phyloP scores from a whole-genome alignment of 1,139 yeast species.

The Debaryomyces sp. region DNA sequence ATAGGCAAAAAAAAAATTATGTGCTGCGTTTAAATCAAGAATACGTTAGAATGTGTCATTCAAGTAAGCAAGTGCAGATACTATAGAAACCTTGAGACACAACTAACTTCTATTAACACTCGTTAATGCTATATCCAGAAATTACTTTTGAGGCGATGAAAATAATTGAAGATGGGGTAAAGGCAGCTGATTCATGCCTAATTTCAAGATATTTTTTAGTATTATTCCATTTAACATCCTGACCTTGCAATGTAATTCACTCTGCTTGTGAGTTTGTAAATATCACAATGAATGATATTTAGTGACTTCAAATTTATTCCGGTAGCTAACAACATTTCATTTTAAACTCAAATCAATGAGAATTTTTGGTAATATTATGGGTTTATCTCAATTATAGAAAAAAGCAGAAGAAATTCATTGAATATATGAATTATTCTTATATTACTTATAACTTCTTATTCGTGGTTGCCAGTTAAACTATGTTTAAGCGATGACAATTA shows the following conservation, averaged over 20 bases:
- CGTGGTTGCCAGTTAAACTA: no score
- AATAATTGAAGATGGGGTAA: neutral
- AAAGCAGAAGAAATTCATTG: no score
- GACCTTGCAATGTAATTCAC: no score
- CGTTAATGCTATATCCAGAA: neutral
- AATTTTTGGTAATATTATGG: no score
- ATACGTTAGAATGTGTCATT: neutral
- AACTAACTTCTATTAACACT: neutral
- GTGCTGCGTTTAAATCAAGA: neutral
- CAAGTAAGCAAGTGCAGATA: neutral
- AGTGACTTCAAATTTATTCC: no score
- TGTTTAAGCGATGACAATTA: no score
- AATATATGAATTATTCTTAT: no score
- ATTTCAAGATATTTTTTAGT: neutral
- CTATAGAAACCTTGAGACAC: neutral
- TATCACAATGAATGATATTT: neutral
- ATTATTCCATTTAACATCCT: neutral
- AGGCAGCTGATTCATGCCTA: neutral
- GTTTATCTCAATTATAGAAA: no score
- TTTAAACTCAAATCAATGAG: no score
- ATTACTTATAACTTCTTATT: no score
- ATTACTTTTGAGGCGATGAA: neutral
- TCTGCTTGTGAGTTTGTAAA: neutral
- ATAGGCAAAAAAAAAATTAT: neutral
- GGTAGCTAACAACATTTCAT: no score